Conservation (phyloP, 1,139 yeast genomes). For the Pichia kudriavzevii region DNA sequence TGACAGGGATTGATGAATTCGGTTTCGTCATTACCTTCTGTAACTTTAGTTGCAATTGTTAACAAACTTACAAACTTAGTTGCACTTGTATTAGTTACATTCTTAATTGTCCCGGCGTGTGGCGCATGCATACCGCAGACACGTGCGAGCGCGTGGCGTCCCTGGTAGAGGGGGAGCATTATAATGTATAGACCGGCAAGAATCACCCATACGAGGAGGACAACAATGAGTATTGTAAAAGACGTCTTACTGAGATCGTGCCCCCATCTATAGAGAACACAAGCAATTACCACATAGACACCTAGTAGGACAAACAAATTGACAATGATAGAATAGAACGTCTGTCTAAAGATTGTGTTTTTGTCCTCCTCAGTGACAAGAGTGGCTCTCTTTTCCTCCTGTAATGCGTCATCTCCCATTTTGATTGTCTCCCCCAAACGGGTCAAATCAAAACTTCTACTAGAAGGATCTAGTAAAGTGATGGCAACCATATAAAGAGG, state of each 20-base stretch:
- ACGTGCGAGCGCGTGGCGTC: slow-evolving; percentile 30
- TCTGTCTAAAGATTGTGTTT: slow-evolving; percentile 21
- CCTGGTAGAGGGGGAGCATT: slow-evolving; percentile 34
- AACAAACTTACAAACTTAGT: too few relatives aligned
- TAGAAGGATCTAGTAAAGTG: slow-evolving; percentile 47
- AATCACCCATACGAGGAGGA: slow-evolving; percentile 61
- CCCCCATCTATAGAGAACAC: slow-evolving; percentile 76
- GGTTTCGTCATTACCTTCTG: too few relatives aligned
- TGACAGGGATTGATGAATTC: too few relatives aligned
- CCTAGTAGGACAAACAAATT: slow-evolving; percentile 29
- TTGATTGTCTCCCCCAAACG: slow-evolving; percentile 42
- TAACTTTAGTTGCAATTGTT: too few relatives aligned
- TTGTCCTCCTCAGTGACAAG: slow-evolving; percentile 22
- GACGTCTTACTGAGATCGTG: slow-evolving; percentile 64
- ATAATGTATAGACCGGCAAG: slow-evolving; percentile 31
- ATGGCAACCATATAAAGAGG: slow-evolving; percentile 37
- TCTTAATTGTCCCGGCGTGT: too few relatives aligned
- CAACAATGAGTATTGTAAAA: slow-evolving; percentile 79
- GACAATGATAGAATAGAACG: slow-evolving; percentile 19
- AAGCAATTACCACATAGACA: slow-evolving; percentile 32
- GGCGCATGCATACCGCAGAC: too few relatives aligned
- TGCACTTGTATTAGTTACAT: too few relatives aligned
- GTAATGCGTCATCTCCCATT: slow-evolving; percentile 61
- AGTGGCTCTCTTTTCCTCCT: slow-evolving; percentile 36
- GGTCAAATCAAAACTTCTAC: slow-evolving; percentile 69